A percentile compares a stretch with the other conserved stretches of the same genome.
Evolutionary conservation across 1,139 yeast genomes (phyloP).

Genomic region (Kodamaea anthophila): DNA sequence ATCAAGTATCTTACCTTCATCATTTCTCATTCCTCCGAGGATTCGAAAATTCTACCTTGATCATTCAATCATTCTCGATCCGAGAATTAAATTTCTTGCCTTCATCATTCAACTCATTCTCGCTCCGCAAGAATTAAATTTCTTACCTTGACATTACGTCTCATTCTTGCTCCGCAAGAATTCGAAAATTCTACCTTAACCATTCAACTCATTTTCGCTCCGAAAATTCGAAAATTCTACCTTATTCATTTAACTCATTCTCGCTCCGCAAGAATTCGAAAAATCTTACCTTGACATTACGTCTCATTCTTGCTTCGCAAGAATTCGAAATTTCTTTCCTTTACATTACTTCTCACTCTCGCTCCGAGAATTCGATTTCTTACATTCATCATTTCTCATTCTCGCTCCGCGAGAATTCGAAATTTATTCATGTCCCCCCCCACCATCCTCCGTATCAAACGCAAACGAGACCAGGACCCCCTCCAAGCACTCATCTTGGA

Average conservation of each 20-base stretch:
- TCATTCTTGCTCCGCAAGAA: not conserved
- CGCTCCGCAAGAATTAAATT: too few relatives aligned
- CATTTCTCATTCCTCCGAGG: not conserved
- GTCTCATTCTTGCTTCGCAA: too few relatives aligned
- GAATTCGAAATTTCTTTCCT: too few relatives aligned
- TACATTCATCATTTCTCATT: not conserved
- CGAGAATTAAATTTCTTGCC: slow-evolving; percentile 81
- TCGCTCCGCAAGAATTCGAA: too few relatives aligned
- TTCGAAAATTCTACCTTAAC: not conserved
- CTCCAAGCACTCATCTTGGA: slow-evolving; percentile 63
- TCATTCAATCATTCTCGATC: slow-evolving; percentile 61
- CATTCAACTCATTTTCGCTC: too few relatives aligned
- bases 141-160: not conserved
- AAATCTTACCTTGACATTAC: too few relatives aligned
- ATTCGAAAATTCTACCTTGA: slow-evolving; percentile 5
- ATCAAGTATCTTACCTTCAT: not conserved
- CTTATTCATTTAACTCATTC: slow-evolving; percentile 47
- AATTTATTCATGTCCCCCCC: slow-evolving; percentile 32
- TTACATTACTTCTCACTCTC: not conserved
- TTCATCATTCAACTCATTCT: too few relatives aligned
- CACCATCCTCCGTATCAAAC: slow-evolving; percentile 67
- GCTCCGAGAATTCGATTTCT: not conserved
- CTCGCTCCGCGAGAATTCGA: too few relatives aligned
- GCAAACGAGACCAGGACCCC: slow-evolving; percentile 83
- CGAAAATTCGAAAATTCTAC: too few relatives aligned